A percentile compares a stretch with the other conserved stretches of the same genome.
These are phyloP conservation scores for Hypsizygus ulmarius DNA, from an alignment of 1,284 basidiomycete species.

Conservation along the genomic window DNA sequence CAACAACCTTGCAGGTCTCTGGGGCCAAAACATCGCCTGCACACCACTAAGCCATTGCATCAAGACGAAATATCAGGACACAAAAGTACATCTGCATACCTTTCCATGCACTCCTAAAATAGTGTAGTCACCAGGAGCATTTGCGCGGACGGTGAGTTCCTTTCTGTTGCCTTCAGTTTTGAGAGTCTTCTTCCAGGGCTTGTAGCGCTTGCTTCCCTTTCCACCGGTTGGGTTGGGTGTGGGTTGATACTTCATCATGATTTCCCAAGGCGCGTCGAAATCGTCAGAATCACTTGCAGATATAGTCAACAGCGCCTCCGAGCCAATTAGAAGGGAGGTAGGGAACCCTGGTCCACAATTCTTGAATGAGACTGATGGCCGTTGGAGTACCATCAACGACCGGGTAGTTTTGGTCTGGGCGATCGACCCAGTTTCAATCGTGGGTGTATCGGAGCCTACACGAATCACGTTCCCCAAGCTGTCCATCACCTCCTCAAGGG, in stretches of 20 bases:
- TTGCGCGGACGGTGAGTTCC: slow-evolving; percentile 52
- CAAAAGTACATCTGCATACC: slow-evolving; percentile 30
- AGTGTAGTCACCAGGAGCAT: slow-evolving; percentile 79
- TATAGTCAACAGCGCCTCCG: slow-evolving; percentile 53
- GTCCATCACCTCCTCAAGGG: slow-evolving; percentile 72
- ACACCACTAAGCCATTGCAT: slow-evolving; percentile 48
- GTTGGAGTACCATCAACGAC: slow-evolving; percentile 72
- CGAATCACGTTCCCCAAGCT: slow-evolving; percentile 68
- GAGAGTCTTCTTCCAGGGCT: slow-evolving; percentile 62
- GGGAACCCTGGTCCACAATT: slow-evolving; percentile 73
- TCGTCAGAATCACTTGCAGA: slow-evolving; percentile 50
- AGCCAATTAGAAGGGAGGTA: slow-evolving; percentile 72
- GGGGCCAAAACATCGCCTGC: slow-evolving; percentile 81
- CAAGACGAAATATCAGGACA: slow-evolving; percentile 7
- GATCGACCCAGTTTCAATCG: slow-evolving; percentile 22
- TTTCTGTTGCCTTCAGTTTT: slow-evolving; percentile 46
- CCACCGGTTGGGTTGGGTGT: slow-evolving; percentile 30
- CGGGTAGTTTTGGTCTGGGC: slow-evolving; percentile 54
- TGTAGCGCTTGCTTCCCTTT: slow-evolving; percentile 40
- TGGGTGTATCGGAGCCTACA: slow-evolving; percentile 37
- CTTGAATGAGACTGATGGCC: slow-evolving; percentile 73
- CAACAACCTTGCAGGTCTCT: slow-evolving; percentile 71
- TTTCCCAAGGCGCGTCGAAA: slow-evolving; percentile 66
- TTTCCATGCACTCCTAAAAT: slow-evolving; percentile 73
- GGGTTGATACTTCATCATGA: slow-evolving; percentile 62